phyloP scores from a whole-genome alignment of 208 protist species.

The Jaenimonas drosophilae region DNA sequence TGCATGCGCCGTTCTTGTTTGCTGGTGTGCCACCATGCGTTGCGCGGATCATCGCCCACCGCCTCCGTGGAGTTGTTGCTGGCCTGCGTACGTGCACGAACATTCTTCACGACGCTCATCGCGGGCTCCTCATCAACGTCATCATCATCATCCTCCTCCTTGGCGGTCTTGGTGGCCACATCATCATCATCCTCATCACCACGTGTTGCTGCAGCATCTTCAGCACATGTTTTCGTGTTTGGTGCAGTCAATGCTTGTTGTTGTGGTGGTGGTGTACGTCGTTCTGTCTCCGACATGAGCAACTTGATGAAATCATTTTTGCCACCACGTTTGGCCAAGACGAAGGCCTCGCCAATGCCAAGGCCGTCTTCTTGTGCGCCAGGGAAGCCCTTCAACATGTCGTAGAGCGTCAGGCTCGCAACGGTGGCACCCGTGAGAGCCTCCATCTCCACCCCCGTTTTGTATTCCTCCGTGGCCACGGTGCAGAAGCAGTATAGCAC shows the following conservation, averaged over 20 bases:
- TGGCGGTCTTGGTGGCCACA: background rate
- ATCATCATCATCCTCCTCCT: background rate
- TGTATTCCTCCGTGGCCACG: slow-evolving; percentile 69
- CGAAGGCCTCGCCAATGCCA: slow-evolving; percentile 65
- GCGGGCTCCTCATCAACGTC: too few relatives aligned
- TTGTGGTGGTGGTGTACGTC: slow-evolving; percentile 7
- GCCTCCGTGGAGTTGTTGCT: too few relatives aligned
- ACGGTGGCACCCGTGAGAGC: slow-evolving; percentile 89
- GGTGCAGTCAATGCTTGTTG: slow-evolving; percentile 2
- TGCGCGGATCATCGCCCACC: too few relatives aligned
- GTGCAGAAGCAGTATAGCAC: slow-evolving; percentile 85
- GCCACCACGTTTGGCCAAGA: slow-evolving; percentile 69
- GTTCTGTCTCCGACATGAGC: slow-evolving; percentile 72
- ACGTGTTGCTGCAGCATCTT: background rate
- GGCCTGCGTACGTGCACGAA: too few relatives aligned
- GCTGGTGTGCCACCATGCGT: slow-evolving; percentile 68
- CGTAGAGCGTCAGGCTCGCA: slow-evolving; percentile 82
- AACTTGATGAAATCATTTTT: slow-evolving; percentile 78
- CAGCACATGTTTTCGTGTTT: background rate
- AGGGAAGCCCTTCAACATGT: slow-evolving; percentile 72
- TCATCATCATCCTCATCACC: too few relatives aligned
- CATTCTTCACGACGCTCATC: too few relatives aligned
- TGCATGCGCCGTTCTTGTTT: slow-evolving; percentile 47
- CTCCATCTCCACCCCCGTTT: slow-evolving; percentile 95
- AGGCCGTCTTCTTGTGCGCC: slow-evolving; percentile 79